These are phyloP conservation scores for Boletus sp. DNA, from an alignment of 768 basidiomycete species.

Conservation along the genomic window DNA sequence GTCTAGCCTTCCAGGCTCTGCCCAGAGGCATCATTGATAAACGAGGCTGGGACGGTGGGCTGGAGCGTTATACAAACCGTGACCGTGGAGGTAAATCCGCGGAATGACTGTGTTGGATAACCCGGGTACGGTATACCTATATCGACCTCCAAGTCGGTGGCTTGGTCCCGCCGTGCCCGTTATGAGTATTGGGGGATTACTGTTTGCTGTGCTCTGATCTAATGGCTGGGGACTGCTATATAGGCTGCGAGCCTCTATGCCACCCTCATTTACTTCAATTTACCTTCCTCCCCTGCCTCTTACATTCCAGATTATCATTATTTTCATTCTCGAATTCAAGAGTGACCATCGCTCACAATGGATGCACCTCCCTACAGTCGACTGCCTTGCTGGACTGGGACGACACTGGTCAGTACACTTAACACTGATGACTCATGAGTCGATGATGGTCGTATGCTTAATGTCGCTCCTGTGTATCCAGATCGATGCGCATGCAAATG, in stretches of 20 bases:
- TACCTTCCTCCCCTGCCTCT: neutral
- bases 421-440: neutral
- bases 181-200: neutral
- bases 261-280: slow-evolving; percentile 1
- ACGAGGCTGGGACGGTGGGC: neutral
- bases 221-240: slow-evolving; percentile 16
- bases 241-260: slow-evolving; percentile 9
- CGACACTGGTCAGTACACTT: slow-evolving; percentile 10
- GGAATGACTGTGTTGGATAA: neutral
- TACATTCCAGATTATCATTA: neutral
- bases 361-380: slow-evolving; percentile 1
- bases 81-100: neutral
- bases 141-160: neutral
- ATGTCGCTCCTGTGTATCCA: neutral
- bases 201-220: slow-evolving; percentile 19
- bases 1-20: slow-evolving; percentile 6
- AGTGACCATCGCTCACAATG: slow-evolving; percentile 2
- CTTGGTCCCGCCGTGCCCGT: slow-evolving; percentile 1
- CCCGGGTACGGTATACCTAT: neutral
- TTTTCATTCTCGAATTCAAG: neutral
- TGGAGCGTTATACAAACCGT: neutral
- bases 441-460: neutral
- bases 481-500: slow-evolving; percentile 1
- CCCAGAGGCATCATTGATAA: neutral
- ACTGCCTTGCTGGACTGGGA: neutral